Evolutionary conservation across 1,284 basidiomycete species (phyloP).

Genomic region (Tilletia indica): DNA sequence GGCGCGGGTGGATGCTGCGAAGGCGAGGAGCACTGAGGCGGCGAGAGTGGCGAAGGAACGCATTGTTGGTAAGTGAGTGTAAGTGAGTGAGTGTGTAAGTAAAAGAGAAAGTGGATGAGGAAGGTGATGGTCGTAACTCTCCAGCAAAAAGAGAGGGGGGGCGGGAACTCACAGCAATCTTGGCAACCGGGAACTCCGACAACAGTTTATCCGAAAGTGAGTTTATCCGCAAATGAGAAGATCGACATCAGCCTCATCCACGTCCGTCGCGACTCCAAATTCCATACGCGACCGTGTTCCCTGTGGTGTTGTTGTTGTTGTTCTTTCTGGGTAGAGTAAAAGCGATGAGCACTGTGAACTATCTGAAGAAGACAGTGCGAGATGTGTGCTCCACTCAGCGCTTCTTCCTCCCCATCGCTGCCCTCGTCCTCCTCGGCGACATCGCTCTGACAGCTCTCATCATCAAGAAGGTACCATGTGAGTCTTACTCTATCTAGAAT

Average conservation of each 20-base stretch:
- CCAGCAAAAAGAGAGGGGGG: background rate
- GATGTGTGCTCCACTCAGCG: background rate
- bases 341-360: background rate
- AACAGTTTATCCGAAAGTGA: too few relatives aligned
- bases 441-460: constrained; percentile 23
- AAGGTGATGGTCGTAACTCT: background rate
- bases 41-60: constrained; percentile 15
- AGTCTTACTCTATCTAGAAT: background rate
- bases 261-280: background rate
- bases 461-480: constrained; percentile 28
- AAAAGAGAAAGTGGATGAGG: background rate
- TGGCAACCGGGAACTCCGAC: too few relatives aligned
- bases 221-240: too few relatives aligned
- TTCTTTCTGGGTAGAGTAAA: background rate
- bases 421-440: constrained; percentile 23
- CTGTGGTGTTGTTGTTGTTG: too few relatives aligned
- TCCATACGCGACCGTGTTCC: too few relatives aligned
- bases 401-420: constrained; percentile 8
- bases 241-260: background rate
- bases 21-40: background rate
- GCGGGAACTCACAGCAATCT: background rate
- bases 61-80: background rate
- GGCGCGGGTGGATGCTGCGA: constrained; percentile 16
- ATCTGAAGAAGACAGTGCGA: too few relatives aligned
- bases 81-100: background rate